Conservation (phyloP, 1,284 basidiomycete genomes). For the Trametes versicolor region DNA sequence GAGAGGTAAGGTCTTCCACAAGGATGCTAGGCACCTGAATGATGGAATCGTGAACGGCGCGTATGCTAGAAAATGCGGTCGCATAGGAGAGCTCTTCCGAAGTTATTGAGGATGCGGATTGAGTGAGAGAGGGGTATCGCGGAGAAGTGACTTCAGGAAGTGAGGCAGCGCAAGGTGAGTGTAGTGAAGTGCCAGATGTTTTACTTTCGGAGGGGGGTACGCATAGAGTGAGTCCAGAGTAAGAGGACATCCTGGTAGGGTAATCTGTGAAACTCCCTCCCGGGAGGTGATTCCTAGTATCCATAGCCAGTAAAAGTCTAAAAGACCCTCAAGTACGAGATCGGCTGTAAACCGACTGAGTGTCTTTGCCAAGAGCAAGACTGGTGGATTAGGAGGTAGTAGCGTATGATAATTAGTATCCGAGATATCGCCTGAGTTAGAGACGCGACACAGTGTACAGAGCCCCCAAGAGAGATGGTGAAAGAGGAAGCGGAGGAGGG, state of each 20-base stretch:
- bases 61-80: slow-evolving; percentile 3
- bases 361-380: too few relatives aligned
- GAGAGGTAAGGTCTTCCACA: slow-evolving; percentile 6
- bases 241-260: neutral
- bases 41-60: neutral
- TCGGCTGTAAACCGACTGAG: too few relatives aligned
- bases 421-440: too few relatives aligned
- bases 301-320: neutral
- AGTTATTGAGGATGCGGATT: neutral
- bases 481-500: neutral
- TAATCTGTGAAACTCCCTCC: neutral
- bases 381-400: too few relatives aligned
- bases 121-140: neutral
- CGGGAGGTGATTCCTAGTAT: neutral
- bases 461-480: neutral
- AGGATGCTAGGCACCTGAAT: slow-evolving; percentile 12
- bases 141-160: neutral
- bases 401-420: too few relatives aligned
- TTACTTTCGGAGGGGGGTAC: neutral
- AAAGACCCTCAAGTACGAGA: too few relatives aligned
- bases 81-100: neutral
- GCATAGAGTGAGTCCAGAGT: neutral
- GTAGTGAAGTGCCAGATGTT: too few relatives aligned
- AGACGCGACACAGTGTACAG: too few relatives aligned
- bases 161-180: too few relatives aligned